phyloP scores from a whole-genome alignment of 805 yeast genomes.

The Hermanozyma aechmeae region DNA sequence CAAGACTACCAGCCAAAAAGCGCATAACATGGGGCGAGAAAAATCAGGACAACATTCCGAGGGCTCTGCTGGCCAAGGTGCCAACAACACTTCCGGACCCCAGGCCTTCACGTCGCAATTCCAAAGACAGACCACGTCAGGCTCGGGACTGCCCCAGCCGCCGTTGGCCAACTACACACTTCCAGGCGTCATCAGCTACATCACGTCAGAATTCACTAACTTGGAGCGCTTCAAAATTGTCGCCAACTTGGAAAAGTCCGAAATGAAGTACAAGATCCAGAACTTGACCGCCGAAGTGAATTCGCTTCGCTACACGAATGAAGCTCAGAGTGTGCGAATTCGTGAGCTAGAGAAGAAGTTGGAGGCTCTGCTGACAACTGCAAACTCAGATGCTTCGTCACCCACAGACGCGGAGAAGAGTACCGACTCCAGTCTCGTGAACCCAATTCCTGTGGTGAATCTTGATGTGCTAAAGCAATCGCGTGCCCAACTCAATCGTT shows the following conservation, averaged over 20 bases:
- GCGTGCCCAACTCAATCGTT: conserved; percentile 21
- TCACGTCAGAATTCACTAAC: conserved; percentile 50
- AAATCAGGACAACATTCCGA: too few relatives aligned
- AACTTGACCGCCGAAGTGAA: conserved; percentile 47
- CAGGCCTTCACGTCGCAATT: too few relatives aligned
- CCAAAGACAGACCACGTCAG: too few relatives aligned
- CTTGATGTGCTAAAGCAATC: conserved; percentile 21
- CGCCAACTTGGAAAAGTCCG: conserved; percentile 43
- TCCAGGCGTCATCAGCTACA: conserved; percentile 52
- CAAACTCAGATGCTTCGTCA: too few relatives aligned
- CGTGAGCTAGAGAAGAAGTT: conserved; percentile 27
- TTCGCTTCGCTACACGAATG: conserved; percentile 30
- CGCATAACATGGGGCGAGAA: too few relatives aligned
- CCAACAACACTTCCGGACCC: too few relatives aligned
- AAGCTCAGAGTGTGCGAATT: conserved; percentile 30
- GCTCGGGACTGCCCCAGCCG: conserved; percentile 1
- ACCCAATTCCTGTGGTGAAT: conserved; percentile 29
- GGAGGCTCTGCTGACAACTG: too few relatives aligned
- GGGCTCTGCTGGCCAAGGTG: too few relatives aligned
- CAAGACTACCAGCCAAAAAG: too few relatives aligned
- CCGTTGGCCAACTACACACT: conserved; percentile 34
- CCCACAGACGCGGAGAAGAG: too few relatives aligned
- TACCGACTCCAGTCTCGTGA: too few relatives aligned
- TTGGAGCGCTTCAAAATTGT: conserved; percentile 33
- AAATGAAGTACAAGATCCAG: conserved; percentile 41